Conservation (phyloP, 108 stramenopile species). For the Fragilaria radians region DNA sequence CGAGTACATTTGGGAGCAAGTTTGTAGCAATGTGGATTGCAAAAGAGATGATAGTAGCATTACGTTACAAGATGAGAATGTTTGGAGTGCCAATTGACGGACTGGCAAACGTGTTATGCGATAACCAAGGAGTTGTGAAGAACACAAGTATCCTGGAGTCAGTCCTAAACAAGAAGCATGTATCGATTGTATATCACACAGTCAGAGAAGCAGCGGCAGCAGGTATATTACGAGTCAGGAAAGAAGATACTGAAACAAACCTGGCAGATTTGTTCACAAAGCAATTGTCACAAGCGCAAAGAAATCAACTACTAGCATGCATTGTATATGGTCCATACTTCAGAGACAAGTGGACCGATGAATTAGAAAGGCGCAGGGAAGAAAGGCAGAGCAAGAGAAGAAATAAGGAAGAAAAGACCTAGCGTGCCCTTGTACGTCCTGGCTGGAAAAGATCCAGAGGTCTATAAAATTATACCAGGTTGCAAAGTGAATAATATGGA, state of each 20-base stretch:
- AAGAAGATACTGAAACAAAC: constrained; percentile 25
- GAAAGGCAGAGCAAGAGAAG: too few relatives aligned
- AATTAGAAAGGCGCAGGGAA: too few relatives aligned
- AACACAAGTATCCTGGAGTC: constrained; percentile 32
- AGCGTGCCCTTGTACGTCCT: too few relatives aligned
- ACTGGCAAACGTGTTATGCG: constrained; percentile 28
- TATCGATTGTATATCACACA: constrained; percentile 31
- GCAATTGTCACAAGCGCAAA: too few relatives aligned
- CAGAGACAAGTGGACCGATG: too few relatives aligned
- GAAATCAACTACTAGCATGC: too few relatives aligned
- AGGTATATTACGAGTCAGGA: constrained; percentile 16
- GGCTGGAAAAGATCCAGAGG: too few relatives aligned
- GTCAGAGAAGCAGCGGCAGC: constrained; percentile 32
- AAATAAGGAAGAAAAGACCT: too few relatives aligned
- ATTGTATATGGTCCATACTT: too few relatives aligned
- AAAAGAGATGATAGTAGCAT: constrained; percentile 13
- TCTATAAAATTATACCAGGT: too few relatives aligned
- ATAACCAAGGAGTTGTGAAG: constrained; percentile 30
- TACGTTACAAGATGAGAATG: constrained; percentile 45
- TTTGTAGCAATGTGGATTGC: constrained; percentile 26
- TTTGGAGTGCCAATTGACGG: constrained; percentile 41
- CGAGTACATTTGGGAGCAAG: constrained; percentile 35
- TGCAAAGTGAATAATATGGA: too few relatives aligned
- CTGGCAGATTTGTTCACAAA: constrained; percentile 41
- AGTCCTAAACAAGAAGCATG: constrained; percentile 28